phyloP scores from a whole-genome alignment of 345 rosid genomes.

The Citrus medica region DNA sequence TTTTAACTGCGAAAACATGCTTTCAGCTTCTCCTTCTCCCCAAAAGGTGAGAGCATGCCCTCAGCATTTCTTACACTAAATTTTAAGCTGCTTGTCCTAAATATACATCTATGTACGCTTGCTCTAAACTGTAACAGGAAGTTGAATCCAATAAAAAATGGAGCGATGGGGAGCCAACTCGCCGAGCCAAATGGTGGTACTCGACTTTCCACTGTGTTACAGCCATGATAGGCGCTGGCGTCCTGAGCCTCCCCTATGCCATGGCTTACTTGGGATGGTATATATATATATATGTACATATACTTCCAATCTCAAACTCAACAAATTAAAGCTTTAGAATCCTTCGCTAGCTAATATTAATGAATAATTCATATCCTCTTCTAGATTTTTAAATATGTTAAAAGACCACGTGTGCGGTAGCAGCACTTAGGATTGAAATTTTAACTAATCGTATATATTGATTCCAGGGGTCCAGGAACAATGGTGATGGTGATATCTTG shows the following conservation, averaged over 20 bases:
- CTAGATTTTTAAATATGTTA: no score
- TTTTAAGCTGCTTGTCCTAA: background rate
- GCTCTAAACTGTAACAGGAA: constrained; percentile 33
- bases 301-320: background rate
- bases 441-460: background rate
- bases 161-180: constrained; percentile 48
- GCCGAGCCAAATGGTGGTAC: constrained; percentile 96
- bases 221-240: constrained; percentile 99
- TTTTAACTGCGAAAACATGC: constrained; percentile 35
- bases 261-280: constrained; percentile 98
- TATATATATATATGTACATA: constrained; percentile 7
- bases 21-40: constrained; percentile 45
- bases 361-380: background rate
- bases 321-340: background rate
- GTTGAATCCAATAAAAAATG: constrained; percentile 49
- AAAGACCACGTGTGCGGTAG: background rate
- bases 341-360: background rate
- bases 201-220: constrained; percentile 91
- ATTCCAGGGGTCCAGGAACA: constrained; percentile 84
- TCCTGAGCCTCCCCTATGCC: constrained; percentile 91
- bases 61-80: background rate
- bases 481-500: constrained; percentile 63
- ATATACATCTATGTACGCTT: no score
- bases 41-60: constrained; percentile 29
- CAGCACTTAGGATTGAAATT: no score